A percentile compares a stretch with the other conserved stretches of the same genome.
phyloP scores from a whole-genome alignment of 306 rosid species.

The Luffa aegyptiaca region DNA sequence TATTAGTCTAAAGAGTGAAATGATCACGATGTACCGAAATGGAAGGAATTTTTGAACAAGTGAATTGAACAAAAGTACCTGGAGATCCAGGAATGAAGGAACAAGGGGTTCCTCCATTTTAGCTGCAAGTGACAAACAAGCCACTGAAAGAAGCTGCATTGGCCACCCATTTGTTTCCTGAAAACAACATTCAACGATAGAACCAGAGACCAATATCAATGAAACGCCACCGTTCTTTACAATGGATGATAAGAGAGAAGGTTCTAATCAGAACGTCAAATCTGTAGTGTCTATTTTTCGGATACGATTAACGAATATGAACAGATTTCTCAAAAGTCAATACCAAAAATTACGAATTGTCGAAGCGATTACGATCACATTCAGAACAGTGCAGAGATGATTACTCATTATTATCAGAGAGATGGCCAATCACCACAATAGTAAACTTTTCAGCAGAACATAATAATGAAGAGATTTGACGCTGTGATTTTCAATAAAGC shows the following conservation, averaged over 20 bases:
- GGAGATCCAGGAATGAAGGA: constrained; percentile 77
- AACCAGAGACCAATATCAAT: not conserved
- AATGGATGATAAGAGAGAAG: not conserved
- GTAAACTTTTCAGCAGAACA: not conserved
- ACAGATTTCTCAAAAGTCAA: not conserved
- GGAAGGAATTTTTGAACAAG: not conserved
- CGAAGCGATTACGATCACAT: not conserved
- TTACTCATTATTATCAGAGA: not conserved
- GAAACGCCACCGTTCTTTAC: not conserved
- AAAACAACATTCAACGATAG: not conserved
- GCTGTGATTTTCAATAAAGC: not conserved
- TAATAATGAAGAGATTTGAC: not conserved
- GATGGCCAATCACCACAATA: not conserved
- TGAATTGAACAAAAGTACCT: constrained; percentile 29
- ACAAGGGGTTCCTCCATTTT: constrained; percentile 92
- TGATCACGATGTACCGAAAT: not conserved
- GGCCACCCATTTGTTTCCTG: constrained; percentile 88
- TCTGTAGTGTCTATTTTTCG: not conserved
- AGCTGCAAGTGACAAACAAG: constrained; percentile 92
- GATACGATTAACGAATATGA: not conserved
- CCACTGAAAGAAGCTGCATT: constrained; percentile 77
- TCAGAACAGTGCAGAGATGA: not conserved
- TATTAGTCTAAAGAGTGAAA: not conserved
- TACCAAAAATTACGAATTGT: not conserved
- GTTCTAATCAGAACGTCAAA: not conserved